Conservation (phyloP, 2,329 filamentous ascomycete genomes). For the Lecanicillium sp. region DNA sequence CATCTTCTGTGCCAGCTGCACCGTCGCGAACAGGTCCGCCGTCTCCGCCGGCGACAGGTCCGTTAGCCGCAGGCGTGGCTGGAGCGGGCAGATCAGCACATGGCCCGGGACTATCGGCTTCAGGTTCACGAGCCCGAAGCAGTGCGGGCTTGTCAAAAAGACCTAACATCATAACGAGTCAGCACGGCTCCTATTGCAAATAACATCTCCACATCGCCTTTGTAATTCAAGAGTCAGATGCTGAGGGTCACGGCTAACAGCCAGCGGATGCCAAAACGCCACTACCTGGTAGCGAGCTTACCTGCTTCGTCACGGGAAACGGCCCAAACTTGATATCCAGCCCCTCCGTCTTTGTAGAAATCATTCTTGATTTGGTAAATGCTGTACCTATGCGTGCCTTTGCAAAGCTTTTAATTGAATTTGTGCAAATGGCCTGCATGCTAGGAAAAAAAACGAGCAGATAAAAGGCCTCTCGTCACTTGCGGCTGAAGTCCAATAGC, state of each 20-base stretch:
- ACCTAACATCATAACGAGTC: slow-evolving; percentile 47
- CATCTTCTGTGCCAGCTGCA: slow-evolving; percentile 74
- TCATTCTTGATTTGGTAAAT: slow-evolving; percentile 12
- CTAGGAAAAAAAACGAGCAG: too few relatives aligned
- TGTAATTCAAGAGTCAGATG: too few relatives aligned
- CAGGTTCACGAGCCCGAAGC: slow-evolving; percentile 88
- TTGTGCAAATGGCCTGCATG: too few relatives aligned
- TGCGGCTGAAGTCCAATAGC: too few relatives aligned
- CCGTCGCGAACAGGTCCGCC: slow-evolving; percentile 76
- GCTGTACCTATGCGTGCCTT: too few relatives aligned
- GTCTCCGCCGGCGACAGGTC: slow-evolving; percentile 68
- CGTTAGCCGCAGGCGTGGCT: slow-evolving; percentile 61
- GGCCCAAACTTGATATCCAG: slow-evolving; percentile 59
- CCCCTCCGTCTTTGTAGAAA: slow-evolving; percentile 17
- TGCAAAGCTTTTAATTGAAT: too few relatives aligned
- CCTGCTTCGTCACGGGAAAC: slow-evolving; percentile 69
- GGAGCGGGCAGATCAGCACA: slow-evolving; percentile 77
- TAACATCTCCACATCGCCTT: too few relatives aligned
- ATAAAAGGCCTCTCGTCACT: too few relatives aligned
- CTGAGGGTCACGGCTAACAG: too few relatives aligned
- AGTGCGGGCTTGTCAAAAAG: slow-evolving; percentile 73
- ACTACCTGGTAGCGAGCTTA: slow-evolving; percentile 23
- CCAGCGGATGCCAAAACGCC: too few relatives aligned
- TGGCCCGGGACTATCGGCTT: slow-evolving; percentile 92
- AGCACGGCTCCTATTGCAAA: too few relatives aligned